These are phyloP conservation scores for Chlorella sp. DNA, from an alignment of 139 green algal genomes.

Conservation along the genomic window DNA sequence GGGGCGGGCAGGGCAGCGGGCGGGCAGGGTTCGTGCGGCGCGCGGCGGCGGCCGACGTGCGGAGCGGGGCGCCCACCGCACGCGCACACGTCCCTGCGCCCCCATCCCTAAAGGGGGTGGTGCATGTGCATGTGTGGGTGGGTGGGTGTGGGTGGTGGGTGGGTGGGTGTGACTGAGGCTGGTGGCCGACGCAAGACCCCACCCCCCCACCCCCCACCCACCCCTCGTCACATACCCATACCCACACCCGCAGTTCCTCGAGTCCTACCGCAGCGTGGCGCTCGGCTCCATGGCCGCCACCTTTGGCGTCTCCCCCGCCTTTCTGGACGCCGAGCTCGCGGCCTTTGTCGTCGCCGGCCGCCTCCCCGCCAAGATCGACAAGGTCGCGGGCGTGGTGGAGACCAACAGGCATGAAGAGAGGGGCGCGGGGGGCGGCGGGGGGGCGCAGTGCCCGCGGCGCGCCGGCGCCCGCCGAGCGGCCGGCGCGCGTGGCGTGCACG, in stretches of 20 bases:
- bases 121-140: background rate
- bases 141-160: too few species aligned
- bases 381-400: conserved; percentile 87
- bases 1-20: background rate
- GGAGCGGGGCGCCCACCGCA: too few species aligned
- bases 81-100: background rate
- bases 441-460: background rate
- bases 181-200: background rate
- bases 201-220: background rate
- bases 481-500: background rate
- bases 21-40: background rate
- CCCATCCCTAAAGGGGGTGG: background rate
- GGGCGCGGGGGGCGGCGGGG: background rate
- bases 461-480: background rate
- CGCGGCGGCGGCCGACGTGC: background rate
- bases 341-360: conserved; percentile 93
- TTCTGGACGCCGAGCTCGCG: conserved; percentile 77
- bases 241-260: conserved; percentile 80
- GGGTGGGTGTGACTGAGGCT: too few species aligned
- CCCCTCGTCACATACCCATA: background rate
- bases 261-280: conserved; percentile 97
- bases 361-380: conserved; percentile 97
- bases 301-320: conserved; percentile 78
- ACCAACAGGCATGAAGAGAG: conserved; percentile 93
- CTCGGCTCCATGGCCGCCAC: conserved; percentile 85